phyloP scores from a whole-genome alignment of 106 monocot species.

The Triglochin maritima region DNA sequence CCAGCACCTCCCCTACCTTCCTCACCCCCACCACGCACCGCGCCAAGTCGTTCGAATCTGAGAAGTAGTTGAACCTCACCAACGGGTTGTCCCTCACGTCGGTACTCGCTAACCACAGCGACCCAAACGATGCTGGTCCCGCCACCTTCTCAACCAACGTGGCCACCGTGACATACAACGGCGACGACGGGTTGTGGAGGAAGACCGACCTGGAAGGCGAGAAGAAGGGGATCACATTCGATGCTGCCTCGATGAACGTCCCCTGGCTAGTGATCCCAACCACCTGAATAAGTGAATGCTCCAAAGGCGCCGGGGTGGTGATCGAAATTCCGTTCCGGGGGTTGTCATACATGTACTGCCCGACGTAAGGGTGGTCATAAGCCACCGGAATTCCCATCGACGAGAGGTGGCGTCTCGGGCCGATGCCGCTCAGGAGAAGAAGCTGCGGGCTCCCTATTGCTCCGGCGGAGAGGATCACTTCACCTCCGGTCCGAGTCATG shows the following conservation, averaged over 20 bases:
- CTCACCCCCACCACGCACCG: slow-evolving; percentile 49
- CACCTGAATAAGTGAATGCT: slow-evolving; percentile 87
- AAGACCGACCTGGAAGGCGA: slow-evolving; percentile 20
- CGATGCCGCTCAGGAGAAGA: slow-evolving; percentile 80
- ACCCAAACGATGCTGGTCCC: slow-evolving; percentile 53
- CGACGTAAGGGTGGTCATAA: slow-evolving; percentile 41
- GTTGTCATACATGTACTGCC: slow-evolving; percentile 65
- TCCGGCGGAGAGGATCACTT: slow-evolving; percentile 65
- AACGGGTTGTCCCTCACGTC: slow-evolving; percentile 51
- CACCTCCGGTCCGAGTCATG: slow-evolving; percentile 37
- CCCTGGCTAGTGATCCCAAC: slow-evolving; percentile 60
- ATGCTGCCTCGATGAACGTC: slow-evolving; percentile 77
- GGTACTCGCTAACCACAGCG: slow-evolving; percentile 51
- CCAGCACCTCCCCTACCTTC: slow-evolving; percentile 43
- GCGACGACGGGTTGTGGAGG: slow-evolving; percentile 25
- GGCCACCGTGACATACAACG: slow-evolving; percentile 56
- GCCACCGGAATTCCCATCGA: slow-evolving; percentile 63
- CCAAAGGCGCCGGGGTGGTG: slow-evolving; percentile 46
- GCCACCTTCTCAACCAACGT: slow-evolving; percentile 74
- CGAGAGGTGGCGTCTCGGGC: slow-evolving; percentile 49
- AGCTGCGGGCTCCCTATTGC: slow-evolving; percentile 86
- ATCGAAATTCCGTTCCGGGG: slow-evolving; percentile 83
- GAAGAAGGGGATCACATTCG: slow-evolving; percentile 48
- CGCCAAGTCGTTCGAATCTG: slow-evolving; percentile 42
- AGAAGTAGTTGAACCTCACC: slow-evolving; percentile 88